Conservation (phyloP, 2,329 filamentous ascomycete species). For the Podosphaera fusca region DNA sequence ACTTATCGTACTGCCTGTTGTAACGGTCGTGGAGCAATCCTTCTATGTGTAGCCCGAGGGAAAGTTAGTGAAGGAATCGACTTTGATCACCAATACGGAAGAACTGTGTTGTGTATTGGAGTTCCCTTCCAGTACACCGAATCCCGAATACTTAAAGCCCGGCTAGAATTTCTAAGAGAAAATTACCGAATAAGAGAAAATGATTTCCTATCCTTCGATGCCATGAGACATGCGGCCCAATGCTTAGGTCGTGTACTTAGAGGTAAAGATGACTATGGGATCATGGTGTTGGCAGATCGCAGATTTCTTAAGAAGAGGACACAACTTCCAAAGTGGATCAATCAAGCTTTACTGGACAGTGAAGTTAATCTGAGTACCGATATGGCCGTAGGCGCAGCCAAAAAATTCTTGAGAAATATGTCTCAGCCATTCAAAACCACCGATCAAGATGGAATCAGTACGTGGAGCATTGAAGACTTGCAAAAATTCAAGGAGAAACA, state of each 20-base stretch:
- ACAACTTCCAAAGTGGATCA: slow-evolving; percentile 94
- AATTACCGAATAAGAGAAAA: slow-evolving; percentile 93
- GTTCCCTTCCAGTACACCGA: slow-evolving; percentile 98
- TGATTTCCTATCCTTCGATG: slow-evolving; percentile 94
- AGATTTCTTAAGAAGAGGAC: slow-evolving; percentile 77
- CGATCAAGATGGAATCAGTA: slow-evolving; percentile 80
- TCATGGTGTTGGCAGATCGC: slow-evolving; percentile 93
- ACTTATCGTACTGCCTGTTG: slow-evolving; percentile 95
- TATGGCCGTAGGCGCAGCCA: slow-evolving; percentile 74
- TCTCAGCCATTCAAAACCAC: slow-evolving; percentile 65
- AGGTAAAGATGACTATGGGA: slow-evolving; percentile 97
- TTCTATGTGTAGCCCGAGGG: slow-evolving; percentile 85
- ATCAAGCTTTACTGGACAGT: slow-evolving; percentile 60
- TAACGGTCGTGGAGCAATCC: slow-evolving; percentile 79
- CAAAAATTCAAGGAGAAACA: slow-evolving; percentile 54
- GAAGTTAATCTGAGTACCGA: slow-evolving; percentile 86
- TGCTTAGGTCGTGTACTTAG: slow-evolving; percentile 83
- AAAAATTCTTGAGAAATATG: slow-evolving; percentile 78
- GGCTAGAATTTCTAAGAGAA: slow-evolving; percentile 87
- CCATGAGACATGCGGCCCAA: slow-evolving; percentile 96
- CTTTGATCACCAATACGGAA: slow-evolving; percentile 96
- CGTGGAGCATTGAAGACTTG: slow-evolving; percentile 67
- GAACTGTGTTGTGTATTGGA: slow-evolving; percentile 86
- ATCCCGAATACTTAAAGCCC: slow-evolving; percentile 83
- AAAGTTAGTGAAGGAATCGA: slow-evolving; percentile 97